Base-by-base conservation (phyloP, 2,329 filamentous ascomycete genomes). In the Talaromyces sp. region DNA sequence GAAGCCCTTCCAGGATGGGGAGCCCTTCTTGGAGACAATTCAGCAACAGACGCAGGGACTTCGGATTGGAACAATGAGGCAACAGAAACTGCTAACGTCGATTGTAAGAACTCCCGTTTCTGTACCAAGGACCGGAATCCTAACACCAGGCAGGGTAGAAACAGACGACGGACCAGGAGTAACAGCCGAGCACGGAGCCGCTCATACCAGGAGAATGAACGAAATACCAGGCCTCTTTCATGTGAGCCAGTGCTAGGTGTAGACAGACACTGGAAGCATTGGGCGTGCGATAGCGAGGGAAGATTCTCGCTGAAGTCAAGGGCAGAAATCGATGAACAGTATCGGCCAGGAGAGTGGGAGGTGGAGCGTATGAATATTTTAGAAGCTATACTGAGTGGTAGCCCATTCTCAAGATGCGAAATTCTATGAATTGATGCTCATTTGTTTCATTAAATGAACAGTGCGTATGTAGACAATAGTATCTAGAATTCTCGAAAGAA, bases 281-380 rank as follows among this genome's bases (percentile, higher is more conserved):
- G 73, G 72, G 75, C 73, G 65, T 73, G 72, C 51, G 76, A 79
- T 64, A 53, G 74, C 27, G 73, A 78, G 67, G 74, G 74, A 13
- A 69, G 69, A 40, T 79, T 71, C 63, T 75, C 72, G 22, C 65
- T 78, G 61, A 72, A 73, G 56, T 75, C 73, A n/a, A 67, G 67
- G 25, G 71, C 67, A 40, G 72, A 74, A 17, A 75, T 75, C 53
- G 69, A 70, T 54, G 70, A 73, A 15, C 68, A 70, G 29, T 68
- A 71, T 40, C 70, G 73, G 58, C 74, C 74, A 8, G 75, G 75
- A 6, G 59, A 67, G 7, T 76, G 75, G 75, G 34, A 58, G 62
- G 43, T 7, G n/a, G 53, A 7, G 54, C 56, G 5, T 53, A 63
- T 47, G 59, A 53, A 25, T 59, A 64, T 59, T 64, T 64, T 58